Evolutionary conservation across 805 yeast species (phyloP).

Genomic region (Clavispora asparagi): DNA sequence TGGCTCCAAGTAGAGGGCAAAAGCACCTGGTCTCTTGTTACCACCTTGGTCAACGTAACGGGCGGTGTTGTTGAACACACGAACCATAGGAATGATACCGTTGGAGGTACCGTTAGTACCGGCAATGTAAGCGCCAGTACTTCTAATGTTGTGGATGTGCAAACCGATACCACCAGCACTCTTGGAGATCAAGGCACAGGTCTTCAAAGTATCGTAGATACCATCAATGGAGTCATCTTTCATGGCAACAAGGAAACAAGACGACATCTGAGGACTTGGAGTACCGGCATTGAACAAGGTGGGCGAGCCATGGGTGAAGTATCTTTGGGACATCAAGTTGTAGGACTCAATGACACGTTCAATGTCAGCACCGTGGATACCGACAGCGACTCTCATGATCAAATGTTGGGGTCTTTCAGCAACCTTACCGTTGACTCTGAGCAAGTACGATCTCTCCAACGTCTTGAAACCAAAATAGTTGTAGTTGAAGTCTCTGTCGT

Average conservation of each 20-base stretch:
- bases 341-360: slow-evolving; percentile 50
- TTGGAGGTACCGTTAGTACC: slow-evolving; percentile 61
- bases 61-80: slow-evolving; percentile 60
- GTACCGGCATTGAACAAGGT: slow-evolving; percentile 61
- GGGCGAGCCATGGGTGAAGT: slow-evolving; percentile 59
- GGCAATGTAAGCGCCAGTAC: slow-evolving; percentile 57
- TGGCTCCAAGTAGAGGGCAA: slow-evolving; percentile 57
- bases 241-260: slow-evolving; percentile 62
- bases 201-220: slow-evolving; percentile 55
- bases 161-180: slow-evolving; percentile 62
- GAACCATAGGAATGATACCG: slow-evolving; percentile 58
- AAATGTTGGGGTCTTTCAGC: slow-evolving; percentile 61
- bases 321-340: slow-evolving; percentile 54
- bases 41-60: slow-evolving; percentile 65
- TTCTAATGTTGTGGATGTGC: slow-evolving; percentile 55
- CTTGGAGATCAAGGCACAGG: slow-evolving; percentile 58
- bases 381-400: slow-evolving; percentile 58
- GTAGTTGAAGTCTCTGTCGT: slow-evolving; percentile 48
- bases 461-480: slow-evolving; percentile 61
- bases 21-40: slow-evolving; percentile 61
- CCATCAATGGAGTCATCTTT: slow-evolving; percentile 61
- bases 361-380: slow-evolving; percentile 54
- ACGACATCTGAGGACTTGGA: slow-evolving; percentile 55
- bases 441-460: slow-evolving; percentile 52
- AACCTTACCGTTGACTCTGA: slow-evolving; percentile 50